phyloP scores from a whole-genome alignment of 345 rosid genomes.

The Rhizophora apiculata region DNA sequence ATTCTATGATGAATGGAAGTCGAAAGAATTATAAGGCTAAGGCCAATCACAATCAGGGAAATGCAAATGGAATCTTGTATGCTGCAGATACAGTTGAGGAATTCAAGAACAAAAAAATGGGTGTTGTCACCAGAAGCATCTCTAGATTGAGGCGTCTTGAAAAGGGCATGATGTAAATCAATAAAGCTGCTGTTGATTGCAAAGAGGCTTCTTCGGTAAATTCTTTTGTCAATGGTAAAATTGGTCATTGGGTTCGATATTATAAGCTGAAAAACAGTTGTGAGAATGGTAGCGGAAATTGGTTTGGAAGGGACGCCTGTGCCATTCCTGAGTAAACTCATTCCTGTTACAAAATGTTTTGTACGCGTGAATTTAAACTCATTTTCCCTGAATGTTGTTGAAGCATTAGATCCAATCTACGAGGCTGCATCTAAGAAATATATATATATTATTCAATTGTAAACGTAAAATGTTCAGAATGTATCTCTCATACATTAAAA shows the following conservation, averaged over 20 bases:
- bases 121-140: slow-evolving; percentile 50
- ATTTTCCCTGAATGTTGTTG: no score
- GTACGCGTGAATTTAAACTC: no score
- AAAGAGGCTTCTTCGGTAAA: neutral
- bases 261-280: neutral
- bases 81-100: neutral
- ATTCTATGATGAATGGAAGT: slow-evolving; percentile 2
- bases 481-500: slow-evolving; percentile 5
- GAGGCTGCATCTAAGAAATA: no score
- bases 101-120: slow-evolving; percentile 8
- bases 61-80: neutral
- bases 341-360: no score
- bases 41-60: slow-evolving; percentile 4
- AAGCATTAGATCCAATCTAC: no score
- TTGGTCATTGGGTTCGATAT: neutral
- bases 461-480: neutral
- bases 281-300: neutral
- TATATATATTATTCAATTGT: neutral
- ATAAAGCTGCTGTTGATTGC: no score
- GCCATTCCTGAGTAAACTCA: neutral
- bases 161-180: neutral
- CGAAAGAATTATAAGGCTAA: slow-evolving; percentile 9
- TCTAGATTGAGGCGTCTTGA: slow-evolving; percentile 18
- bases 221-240: neutral
- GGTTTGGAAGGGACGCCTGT: neutral